phyloP scores from a whole-genome alignment of 169 alveolate species.

The Hepatocystis sp. region DNA sequence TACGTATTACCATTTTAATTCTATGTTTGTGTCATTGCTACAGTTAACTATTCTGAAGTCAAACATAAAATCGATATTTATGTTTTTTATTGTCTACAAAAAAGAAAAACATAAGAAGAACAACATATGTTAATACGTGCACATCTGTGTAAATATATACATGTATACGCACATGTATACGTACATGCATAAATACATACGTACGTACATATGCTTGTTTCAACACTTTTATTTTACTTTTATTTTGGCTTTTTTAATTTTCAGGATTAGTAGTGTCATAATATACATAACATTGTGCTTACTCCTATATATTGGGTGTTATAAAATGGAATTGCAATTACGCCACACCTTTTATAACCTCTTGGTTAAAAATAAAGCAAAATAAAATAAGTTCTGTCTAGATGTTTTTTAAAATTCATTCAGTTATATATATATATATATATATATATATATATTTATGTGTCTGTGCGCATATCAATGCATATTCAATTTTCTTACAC shows the following conservation, averaged over 20 bases:
- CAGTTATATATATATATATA: not conserved
- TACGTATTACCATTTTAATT: too few species aligned
- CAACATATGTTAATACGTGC: too few species aligned
- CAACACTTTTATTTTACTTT: not conserved
- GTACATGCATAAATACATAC: too few species aligned
- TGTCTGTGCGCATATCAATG: too few species aligned
- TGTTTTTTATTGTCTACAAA: too few species aligned
- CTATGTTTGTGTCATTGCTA: too few species aligned
- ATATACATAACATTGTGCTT: slow-evolving; percentile 30
- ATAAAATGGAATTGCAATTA: slow-evolving; percentile 44
- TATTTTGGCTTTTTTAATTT: not conserved
- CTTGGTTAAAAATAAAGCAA: slow-evolving; percentile 35
- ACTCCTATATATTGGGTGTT: slow-evolving; percentile 63
- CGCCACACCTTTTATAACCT: slow-evolving; percentile 60
- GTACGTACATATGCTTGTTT: too few species aligned
- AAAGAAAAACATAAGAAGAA: too few species aligned
- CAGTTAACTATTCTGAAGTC: too few species aligned
- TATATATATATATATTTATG: slow-evolving; percentile 2
- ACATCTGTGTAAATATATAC: too few species aligned
- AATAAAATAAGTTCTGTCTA: not conserved
- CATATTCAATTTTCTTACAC: not conserved
- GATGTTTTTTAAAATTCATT: not conserved
- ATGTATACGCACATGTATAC: too few species aligned
- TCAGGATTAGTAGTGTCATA: slow-evolving; percentile 49
- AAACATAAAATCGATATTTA: too few species aligned